Percentiles rank a stretch among this genome's conserved stretches.
phyloP scores from a whole-genome alignment of 306 rosid genomes.

The Cyamopsis tetragonoloba region DNA sequence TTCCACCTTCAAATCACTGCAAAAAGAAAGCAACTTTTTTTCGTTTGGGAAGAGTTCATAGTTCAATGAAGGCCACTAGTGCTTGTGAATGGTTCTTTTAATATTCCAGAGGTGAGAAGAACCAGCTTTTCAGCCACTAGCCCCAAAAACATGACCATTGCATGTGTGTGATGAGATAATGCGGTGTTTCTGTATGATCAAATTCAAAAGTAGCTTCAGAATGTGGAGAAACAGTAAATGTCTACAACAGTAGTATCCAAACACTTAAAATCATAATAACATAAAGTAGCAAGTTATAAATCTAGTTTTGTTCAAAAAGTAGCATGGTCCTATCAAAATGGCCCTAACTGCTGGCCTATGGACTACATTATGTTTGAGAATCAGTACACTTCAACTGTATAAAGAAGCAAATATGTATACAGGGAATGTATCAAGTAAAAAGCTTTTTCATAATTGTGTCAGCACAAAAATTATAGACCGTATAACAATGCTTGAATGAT shows the following conservation, averaged over 20 bases:
- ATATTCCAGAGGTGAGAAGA: slow-evolving; percentile 11
- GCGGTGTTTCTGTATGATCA: neutral
- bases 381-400: neutral
- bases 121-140: slow-evolving; percentile 17
- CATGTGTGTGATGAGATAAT: neutral
- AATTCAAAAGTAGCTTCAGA: slow-evolving; percentile 20
- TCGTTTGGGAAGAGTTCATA: slow-evolving; percentile 24
- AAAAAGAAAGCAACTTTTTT: slow-evolving; percentile 26
- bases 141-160: slow-evolving; percentile 19
- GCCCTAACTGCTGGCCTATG: neutral
- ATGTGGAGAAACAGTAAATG: slow-evolving; percentile 14
- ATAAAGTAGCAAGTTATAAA: slow-evolving; percentile 6
- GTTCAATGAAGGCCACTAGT: slow-evolving; percentile 20
- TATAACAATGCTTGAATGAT: too few species aligned
- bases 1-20: slow-evolving; percentile 21
- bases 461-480: too few species aligned
- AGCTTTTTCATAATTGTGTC: too few species aligned
- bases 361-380: neutral
- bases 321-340: slow-evolving; percentile 1
- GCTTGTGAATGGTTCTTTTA: slow-evolving; percentile 21
- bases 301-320: slow-evolving; percentile 16
- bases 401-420: slow-evolving; percentile 7
- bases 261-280: neutral
- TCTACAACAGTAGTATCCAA: slow-evolving; percentile 11
- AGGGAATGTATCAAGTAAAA: too few species aligned